phyloP scores from a whole-genome alignment of 306 rosid species.

The Glycine soja region DNA sequence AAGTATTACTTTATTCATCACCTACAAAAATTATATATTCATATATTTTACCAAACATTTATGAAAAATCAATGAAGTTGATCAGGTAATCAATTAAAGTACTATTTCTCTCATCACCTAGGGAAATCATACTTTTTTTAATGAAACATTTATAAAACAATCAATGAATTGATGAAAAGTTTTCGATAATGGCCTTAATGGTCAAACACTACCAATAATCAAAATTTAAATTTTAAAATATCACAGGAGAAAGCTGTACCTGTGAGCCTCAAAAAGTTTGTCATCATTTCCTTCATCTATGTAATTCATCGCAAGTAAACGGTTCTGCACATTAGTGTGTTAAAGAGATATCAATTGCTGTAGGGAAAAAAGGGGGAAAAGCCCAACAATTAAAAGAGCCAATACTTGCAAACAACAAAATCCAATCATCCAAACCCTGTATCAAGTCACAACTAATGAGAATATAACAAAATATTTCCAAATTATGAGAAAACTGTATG shows the following conservation, averaged over 20 bases:
- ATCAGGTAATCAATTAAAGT: slow-evolving; percentile 1
- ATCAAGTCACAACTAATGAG: background rate
- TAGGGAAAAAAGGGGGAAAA: background rate
- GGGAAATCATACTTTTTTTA: background rate
- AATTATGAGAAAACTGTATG: background rate
- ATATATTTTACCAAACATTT: background rate
- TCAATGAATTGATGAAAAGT: slow-evolving; percentile 13
- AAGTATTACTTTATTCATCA: background rate
- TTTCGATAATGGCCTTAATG: background rate
- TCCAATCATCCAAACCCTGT: background rate
- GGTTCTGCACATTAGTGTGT: background rate
- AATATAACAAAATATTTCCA: background rate
- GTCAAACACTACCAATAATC: background rate
- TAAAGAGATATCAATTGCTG: background rate
- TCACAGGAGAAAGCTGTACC: background rate
- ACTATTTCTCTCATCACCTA: background rate
- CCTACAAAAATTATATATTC: background rate
- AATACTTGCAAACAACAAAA: slow-evolving; percentile 13
- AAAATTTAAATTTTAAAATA: background rate
- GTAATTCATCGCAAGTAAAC: slow-evolving; percentile 20
- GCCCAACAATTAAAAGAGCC: background rate
- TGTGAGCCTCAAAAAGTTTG: slow-evolving; percentile 14
- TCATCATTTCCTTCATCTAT: slow-evolving; percentile 13
- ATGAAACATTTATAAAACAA: slow-evolving; percentile 2
- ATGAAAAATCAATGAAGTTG: background rate